Evolutionary conservation across 768 basidiomycete genomes (phyloP), one percentile per base, ranked within the genome.

Genomic region (Dendrothele bispora): DNA sequence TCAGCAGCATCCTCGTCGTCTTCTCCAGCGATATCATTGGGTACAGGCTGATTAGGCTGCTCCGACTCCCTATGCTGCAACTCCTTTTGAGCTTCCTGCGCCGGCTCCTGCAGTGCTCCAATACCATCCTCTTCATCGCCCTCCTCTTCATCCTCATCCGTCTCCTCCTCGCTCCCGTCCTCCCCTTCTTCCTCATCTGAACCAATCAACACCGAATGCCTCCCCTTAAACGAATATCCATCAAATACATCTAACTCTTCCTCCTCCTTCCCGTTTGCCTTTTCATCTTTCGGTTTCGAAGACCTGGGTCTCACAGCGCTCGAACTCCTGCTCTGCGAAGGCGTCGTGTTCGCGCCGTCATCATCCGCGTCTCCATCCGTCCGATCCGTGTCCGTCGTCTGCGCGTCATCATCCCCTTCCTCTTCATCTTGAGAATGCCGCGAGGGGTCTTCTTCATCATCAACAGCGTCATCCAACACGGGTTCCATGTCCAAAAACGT

Each of bases 401-500:
- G 48, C 11, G 37, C 49, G 56, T 80, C 80, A 61, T 87, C 87
- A 21, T 84, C 87, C 60, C 87, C 84, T 46, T 72, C 74, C 53
- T 77, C 75, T 39, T 79, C 73, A 27, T 79, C 74, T n/a, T n/a
- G n/a, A n/a, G n/a, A n/a, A n/a, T n/a, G n/a, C n/a, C n/a, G n/a
- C n/a, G n/a, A n/a, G n/a, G n/a, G n/a, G n/a, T n/a, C n/a, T n/a
- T n/a, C n/a, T 36, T 84, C 74, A 28, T 79, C 74, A 36, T 84
- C 86, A 57, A 80, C 76, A 51, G 75, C 77, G 43, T 88, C 87
- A 54, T 94, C 89, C 52, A 98, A 82, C 39, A 90, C 85, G 20
- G 94, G 91, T 55, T 88, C 86, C 90, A 98, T 95, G 61, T 90
- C 90, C 50, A 98, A 78, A 82, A 97, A 98, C 32, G 91, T 86